These are phyloP conservation scores for Sequoiadendron giganteum DNA, from an alignment of 75 land plant genomes.

Conservation along the genomic window DNA sequence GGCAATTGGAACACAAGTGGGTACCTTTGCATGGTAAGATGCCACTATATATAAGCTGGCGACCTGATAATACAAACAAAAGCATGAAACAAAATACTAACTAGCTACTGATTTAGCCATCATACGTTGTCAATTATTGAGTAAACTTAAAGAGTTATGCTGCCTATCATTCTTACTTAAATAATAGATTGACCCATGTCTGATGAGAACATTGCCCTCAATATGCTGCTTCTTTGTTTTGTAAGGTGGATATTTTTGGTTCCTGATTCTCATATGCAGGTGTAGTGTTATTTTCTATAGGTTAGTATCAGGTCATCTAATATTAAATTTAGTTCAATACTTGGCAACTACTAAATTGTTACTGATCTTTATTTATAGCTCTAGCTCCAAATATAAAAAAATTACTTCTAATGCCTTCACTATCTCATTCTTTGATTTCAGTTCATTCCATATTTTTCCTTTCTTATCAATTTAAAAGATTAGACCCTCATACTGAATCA, in stretches of 20 bases:
- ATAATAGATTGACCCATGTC: too few species aligned
- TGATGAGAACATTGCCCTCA: too few species aligned
- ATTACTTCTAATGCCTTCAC: neutral
- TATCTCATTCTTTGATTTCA: neutral
- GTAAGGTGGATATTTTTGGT: neutral
- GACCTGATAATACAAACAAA: too few species aligned
- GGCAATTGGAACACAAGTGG: too few species aligned
- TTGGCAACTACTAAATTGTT: neutral
- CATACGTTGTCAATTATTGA: too few species aligned
- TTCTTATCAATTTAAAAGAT: neutral
- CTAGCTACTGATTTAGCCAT: too few species aligned
- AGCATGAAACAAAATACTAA: too few species aligned
- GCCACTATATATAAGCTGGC: too few species aligned
- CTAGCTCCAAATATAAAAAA: neutral
- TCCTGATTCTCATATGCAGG: neutral
- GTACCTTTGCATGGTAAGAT: too few species aligned
- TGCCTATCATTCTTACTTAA: too few species aligned
- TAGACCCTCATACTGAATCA: neutral
- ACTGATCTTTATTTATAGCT: neutral
- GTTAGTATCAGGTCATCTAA: neutral
- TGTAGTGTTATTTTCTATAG: neutral
- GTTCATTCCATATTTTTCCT: neutral
- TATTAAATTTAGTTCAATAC: neutral
- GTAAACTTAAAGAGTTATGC: too few species aligned
- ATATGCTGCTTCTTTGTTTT: too few species aligned